Evolutionary conservation across 257 asterid species (phyloP), one percentile per base, ranked within the genome.

Genomic region (Solanum sitiens): DNA sequence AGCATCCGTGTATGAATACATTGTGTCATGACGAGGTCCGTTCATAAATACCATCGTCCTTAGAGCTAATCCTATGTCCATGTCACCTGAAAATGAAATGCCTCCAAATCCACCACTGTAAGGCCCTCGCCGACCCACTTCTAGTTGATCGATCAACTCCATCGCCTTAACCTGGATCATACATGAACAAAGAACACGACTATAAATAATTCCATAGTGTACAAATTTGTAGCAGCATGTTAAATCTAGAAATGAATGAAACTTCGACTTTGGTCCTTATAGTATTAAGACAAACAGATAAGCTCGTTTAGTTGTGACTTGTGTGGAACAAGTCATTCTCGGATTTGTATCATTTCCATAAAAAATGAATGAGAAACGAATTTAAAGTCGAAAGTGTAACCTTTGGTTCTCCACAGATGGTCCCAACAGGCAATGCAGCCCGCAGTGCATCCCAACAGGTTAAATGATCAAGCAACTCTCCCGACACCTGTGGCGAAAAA

Each of bases 321-420:
- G 30, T 27, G 30, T 27, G 47, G n/a, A 56, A 56, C 65, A 2
- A 18, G n/a, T 56, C 18, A 18, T 56, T n/a, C 9, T 20, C 5
- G 11, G 65, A 56, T 18, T 56, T 16, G n/a, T 8, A 7, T 18
- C 47, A 75, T 39, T 75, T 40, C 83, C 11, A 39, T 33, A 14
- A 21, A 27, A 32, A 35, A 68, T 86, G 56, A 59, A 42, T 37
- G 39, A 18, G 32, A 21, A 21, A 56, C 13, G 2, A 75, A 80
- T 86, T 23, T 21, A 42, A 67, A 33, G 23, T 27, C 25, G 44
- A 3, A 7, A 83, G 71, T 89, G 79, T 68, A 32, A 96, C 99
- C 95, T 95, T 95, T 85, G 99, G 99, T 40, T 98, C 98, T 85
- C 99, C 99, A 67, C 98, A 95, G 84, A 97, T 98, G 25, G 98